Evolutionary conservation across 768 basidiomycete species (phyloP), one percentile per base, ranked within the genome.

Genomic region (Guyanaporus albipodus): DNA sequence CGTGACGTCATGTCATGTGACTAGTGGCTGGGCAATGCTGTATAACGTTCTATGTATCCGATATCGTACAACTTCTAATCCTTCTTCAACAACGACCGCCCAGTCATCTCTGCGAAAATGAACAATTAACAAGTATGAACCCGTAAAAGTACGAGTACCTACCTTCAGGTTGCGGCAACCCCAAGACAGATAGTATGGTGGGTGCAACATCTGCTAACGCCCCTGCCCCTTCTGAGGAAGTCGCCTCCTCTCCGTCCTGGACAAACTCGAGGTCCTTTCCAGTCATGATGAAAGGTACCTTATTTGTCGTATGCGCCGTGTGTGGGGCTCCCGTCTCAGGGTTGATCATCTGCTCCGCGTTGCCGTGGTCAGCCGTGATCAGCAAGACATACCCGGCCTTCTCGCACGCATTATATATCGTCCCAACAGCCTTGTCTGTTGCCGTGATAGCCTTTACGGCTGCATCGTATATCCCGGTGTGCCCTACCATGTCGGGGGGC

Each of bases 401-500:
- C 58, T 91, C 71, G 55, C 89, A 91, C 10, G 94, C 92, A 35
- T 86, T 75, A 68, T 88, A 89, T 50, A 95, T 79, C 4, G 85
- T 88, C 49, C 84, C 87, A 35, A 96, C 92, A 8, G 92, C 93
- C 51, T 77, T 77, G 67, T 97, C 93, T 2, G 93, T 96, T n/a
- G 82, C 79, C 2, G 78, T 72, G 64, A 96, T 87, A 6, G 93
- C 94, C 52, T 85, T 70, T 28, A 95, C 88, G 2, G 94, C 93
- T 0, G 94, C 93, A 2, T 95, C 91, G 67, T 80, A 95, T 22
- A 85, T 71, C 49, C 93, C 94, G 0, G 93, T 96, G 69, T 95
- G 94, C 28, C 94, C 92, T 43, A 95, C 93, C 93, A 96, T 95
- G 61, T 97, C 93, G 4, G 93, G 93, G 28, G 93, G 93, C 4